Percentiles rank a stretch among this genome's conserved stretches.
Conservation (phyloP, 306 rosid species). For the Corylus americana region DNA sequence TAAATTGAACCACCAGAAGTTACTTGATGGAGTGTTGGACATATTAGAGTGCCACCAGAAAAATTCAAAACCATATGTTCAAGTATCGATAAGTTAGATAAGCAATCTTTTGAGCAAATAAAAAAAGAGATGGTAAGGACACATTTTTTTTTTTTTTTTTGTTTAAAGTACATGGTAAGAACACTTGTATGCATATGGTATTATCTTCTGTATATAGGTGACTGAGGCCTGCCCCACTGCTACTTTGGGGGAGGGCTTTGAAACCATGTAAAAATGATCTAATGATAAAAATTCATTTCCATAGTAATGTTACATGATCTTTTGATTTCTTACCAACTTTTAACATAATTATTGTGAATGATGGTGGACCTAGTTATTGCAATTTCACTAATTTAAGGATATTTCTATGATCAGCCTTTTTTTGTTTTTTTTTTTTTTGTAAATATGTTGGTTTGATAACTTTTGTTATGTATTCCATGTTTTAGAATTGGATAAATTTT, state of each 20-base stretch:
- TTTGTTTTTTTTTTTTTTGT: background rate
- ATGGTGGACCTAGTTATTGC: background rate
- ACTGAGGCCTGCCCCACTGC: background rate
- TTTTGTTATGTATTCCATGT: background rate
- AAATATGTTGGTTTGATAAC: background rate
- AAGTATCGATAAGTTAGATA: conserved; percentile 90
- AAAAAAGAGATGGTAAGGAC: conserved; percentile 79
- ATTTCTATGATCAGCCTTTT: background rate
- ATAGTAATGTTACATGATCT: background rate
- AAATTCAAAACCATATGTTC: conserved; percentile 96
- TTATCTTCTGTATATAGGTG: background rate
- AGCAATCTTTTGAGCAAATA: conserved; percentile 81
- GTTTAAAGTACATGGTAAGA: conserved; percentile 49
- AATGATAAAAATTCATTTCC: background rate
- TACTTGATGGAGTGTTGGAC: conserved; percentile 92
- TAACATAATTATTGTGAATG: background rate
- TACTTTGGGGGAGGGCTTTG: background rate
- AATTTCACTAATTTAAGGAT: background rate
- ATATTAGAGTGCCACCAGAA: conserved; percentile 84
- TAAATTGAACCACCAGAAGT: conserved; percentile 80
- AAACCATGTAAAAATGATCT: background rate
- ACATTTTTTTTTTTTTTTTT: background rate
- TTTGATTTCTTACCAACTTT: background rate
- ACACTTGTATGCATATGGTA: background rate
- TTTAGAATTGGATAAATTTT: background rate